phyloP scores from a whole-genome alignment of 257 asterid species.

The Plantago major region DNA sequence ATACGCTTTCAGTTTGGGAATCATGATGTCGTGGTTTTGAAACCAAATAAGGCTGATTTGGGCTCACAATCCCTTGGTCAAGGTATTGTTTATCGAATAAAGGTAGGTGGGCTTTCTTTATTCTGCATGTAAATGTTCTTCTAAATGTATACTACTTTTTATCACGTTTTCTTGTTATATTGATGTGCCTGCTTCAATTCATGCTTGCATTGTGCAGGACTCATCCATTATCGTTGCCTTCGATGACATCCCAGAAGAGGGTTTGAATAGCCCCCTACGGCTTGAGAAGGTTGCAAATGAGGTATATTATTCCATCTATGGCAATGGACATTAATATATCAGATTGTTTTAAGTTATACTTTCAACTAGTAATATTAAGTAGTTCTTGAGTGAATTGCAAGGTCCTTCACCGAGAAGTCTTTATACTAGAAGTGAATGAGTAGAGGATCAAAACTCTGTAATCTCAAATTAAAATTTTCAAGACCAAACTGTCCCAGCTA shows the following conservation, averaged over 20 bases:
- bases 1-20: slow-evolving; percentile 70
- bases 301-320: slow-evolving; percentile 40
- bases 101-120: slow-evolving; percentile 38
- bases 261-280: slow-evolving; percentile 79
- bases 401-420: slow-evolving; percentile 11
- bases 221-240: slow-evolving; percentile 87
- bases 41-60: slow-evolving; percentile 85
- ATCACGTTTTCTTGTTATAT: slow-evolving; percentile 4
- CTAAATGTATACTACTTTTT: not conserved
- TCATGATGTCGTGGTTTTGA: slow-evolving; percentile 86
- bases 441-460: slow-evolving; percentile 3
- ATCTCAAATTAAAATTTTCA: slow-evolving; percentile 4
- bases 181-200: not conserved
- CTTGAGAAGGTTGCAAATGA: slow-evolving; percentile 92
- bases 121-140: not conserved
- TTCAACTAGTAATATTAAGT: not conserved
- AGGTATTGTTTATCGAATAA: slow-evolving; percentile 89
- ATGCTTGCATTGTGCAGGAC: slow-evolving; percentile 55
- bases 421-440: not conserved
- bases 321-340: slow-evolving; percentile 7
- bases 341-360: slow-evolving; percentile 5
- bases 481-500: not conserved
- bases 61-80: slow-evolving; percentile 92
- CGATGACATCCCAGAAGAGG: slow-evolving; percentile 96
- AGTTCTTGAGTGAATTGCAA: slow-evolving; percentile 13